Base-by-base conservation (phyloP, 495 filamentous ascomycete species). In the Thozetella sp. region DNA sequence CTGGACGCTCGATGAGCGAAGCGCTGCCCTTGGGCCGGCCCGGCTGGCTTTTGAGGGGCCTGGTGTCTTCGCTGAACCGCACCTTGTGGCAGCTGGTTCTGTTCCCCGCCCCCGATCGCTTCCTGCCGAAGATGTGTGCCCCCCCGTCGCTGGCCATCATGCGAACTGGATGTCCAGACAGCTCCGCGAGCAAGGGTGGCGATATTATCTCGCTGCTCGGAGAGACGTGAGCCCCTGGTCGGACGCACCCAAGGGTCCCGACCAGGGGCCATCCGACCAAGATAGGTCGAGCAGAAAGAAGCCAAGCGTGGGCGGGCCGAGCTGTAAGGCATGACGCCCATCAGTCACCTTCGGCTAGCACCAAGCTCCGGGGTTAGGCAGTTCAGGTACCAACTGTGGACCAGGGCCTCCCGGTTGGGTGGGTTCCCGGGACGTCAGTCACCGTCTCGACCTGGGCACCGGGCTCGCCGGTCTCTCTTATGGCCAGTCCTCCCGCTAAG, bases 401-500 rank as follows among this genome's bases (percentile, higher is more conserved):
- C 22, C 34, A 20, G 20, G 51, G 52, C 22, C 53, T 53, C 43
- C 53, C 58, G 43, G 43, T 10, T 13, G 43, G 11, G 20, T 3
- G n/a, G 43, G 43, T 9, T 15, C 43, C 43, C 43, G 43, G 43
- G 43, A 20, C 9, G 10, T 48, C 43, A 20, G n/a, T 3, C 20
- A 4, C 20, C 9, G 11, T 20, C 3, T 20, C 43, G 43, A 19
- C 43, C 43, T 19, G 6, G 43, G 11, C 12, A 20, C 43, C 43
- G 43, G 43, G 40, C 34, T 45, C 43, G 59, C 27, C 51, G 25
- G 25, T 25, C 26, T 30, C 55, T 62, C 37, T 62, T 62, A 62
- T 25, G 22, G 25, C 3, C 59, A 46, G 27, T 34, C 25, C 20
- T 56, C 22, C 45, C 59, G 45, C 37, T n/a, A 56, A 51, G 43